Base-by-base conservation (phyloP, 345 rosid genomes). In the Nephelium lappaceum region DNA sequence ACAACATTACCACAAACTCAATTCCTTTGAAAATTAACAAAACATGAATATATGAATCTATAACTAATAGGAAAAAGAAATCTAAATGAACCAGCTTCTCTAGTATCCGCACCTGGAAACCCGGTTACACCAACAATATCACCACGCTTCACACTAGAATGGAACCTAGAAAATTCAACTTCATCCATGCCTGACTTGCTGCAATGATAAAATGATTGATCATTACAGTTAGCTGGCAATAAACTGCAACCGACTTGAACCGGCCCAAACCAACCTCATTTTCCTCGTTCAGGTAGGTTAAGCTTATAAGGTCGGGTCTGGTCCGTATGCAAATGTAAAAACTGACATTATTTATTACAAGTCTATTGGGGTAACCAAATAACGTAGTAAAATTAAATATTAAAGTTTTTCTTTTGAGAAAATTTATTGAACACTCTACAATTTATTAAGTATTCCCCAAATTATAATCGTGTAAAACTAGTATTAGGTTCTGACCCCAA, bases 81-180 rank as follows among this genome's bases (percentile, higher is more conserved):
- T 62, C 11, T 38, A 71, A 36, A 68, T 57, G 11, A 78, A 71
- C 14, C 69, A 38, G 53, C 5, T 41, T 67, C 42, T 43, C n/a
- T 55, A 21, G 72, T 36, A 21, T 72, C 24, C 81, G 73, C 84
- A 96, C 99, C 99, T 87, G 98, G 99, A 84, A 94, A 97, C 21
- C 99, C 99, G 43, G 85, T 83, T 74, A 94, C 87, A 77, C 98
- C 99, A 78, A 94, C 97, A 73, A 97, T 82, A 86, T 97, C 99
- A 76, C 99, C 98, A 83, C 97, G 97, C 86, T 97, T 94, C 80
- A 85, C 89, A 45, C 80, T 80, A 10, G 85, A 81, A 83, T 97
- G 99, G 71, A 92, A 86, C 80, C 81, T 89, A 10, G 87, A 80
- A 79, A 97, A 97, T 77, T 89, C 92, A 71, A 83, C 86, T 85